A percentile compares a stretch with the other conserved stretches of the same genome.
Evolutionary conservation across 345 rosid species (phyloP).

Genomic region (Sonneratia alba): DNA sequence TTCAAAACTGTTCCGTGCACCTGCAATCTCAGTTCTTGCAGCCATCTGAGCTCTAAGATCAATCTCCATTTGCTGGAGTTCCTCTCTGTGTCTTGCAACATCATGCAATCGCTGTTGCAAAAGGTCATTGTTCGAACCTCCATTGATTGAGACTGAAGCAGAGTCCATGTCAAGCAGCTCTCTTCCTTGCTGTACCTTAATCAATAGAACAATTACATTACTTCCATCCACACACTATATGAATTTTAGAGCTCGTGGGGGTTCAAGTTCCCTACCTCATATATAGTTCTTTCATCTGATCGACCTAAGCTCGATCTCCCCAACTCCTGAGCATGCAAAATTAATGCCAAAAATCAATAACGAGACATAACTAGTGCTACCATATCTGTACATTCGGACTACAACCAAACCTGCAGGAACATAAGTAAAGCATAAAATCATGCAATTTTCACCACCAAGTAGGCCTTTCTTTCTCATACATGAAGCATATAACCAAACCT

Average conservation of each 20-base stretch:
- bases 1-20: slow-evolving; percentile 47
- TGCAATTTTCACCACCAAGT: neutral
- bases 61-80: slow-evolving; percentile 65
- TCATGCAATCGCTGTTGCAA: slow-evolving; percentile 51
- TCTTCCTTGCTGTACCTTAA: slow-evolving; percentile 64
- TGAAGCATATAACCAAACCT: neutral
- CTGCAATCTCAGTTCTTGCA: slow-evolving; percentile 54
- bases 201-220: slow-evolving; percentile 22
- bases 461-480: neutral
- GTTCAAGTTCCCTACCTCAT: slow-evolving; percentile 64
- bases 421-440: neutral
- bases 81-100: slow-evolving; percentile 59
- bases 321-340: slow-evolving; percentile 32
- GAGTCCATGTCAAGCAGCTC: slow-evolving; percentile 43
- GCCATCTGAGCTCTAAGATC: slow-evolving; percentile 72
- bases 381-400: neutral
- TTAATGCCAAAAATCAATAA: neutral
- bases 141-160: slow-evolving; percentile 8
- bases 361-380: neutral
- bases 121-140: slow-evolving; percentile 8
- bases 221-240: slow-evolving; percentile 4
- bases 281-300: slow-evolving; percentile 69
- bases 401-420: neutral
- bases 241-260: slow-evolving; percentile 3
- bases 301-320: slow-evolving; percentile 54